Conservation (phyloP, 1,284 basidiomycete genomes). For the Albatrellus sp. region DNA sequence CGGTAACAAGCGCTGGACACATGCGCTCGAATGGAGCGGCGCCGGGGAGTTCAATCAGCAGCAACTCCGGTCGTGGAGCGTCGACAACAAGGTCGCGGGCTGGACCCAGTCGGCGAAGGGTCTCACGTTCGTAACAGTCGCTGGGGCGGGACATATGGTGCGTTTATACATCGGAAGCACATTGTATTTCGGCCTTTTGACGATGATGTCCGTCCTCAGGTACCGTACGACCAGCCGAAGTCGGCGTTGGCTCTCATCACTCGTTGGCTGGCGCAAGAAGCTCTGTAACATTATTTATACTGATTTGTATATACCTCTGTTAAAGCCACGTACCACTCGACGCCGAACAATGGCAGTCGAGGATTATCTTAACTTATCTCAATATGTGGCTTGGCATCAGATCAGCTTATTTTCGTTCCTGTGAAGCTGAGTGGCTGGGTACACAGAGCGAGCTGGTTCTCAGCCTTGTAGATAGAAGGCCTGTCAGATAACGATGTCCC, state of each 20-base stretch:
- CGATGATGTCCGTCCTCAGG: slow-evolving; percentile 20
- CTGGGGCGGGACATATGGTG: slow-evolving; percentile 58
- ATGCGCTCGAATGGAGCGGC: slow-evolving; percentile 52
- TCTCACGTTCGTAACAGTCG: slow-evolving; percentile 51
- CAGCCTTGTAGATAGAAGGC: no score
- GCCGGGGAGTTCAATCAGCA: slow-evolving; percentile 33
- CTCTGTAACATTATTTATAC: slow-evolving; percentile 12
- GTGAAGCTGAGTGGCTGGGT: no score
- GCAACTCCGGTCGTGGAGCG: slow-evolving; percentile 41
- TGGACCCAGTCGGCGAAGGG: slow-evolving; percentile 41
- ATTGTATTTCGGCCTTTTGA: no score
- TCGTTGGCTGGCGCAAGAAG: slow-evolving; percentile 32
- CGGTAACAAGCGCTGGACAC: slow-evolving; percentile 57
- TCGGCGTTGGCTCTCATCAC: slow-evolving; percentile 37
- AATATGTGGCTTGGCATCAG: no score
- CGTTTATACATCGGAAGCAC: slow-evolving; percentile 9
- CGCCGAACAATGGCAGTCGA: no score
- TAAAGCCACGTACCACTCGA: no score
- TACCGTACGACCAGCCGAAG: slow-evolving; percentile 46
- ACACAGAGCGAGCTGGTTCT: no score
- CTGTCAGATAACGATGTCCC: no score
- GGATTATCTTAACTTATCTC: no score
- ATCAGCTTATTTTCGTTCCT: no score
- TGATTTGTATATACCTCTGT: no score
- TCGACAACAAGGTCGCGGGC: slow-evolving; percentile 40